Conservation (phyloP, 805 yeast genomes). For the Candida coquimbonensis region DNA sequence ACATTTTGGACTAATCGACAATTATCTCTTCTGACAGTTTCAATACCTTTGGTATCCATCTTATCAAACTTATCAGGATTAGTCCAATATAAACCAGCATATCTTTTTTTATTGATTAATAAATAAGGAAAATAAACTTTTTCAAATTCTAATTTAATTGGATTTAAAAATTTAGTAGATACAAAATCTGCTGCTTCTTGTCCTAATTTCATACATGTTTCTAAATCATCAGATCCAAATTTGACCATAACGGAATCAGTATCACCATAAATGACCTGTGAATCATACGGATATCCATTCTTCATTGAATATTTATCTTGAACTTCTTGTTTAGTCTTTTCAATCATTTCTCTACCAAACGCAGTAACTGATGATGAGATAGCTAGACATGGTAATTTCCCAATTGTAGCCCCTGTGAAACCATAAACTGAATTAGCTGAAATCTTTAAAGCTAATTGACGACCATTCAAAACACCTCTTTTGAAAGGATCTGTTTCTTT, state of each 20-base stretch:
- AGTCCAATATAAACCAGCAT: conserved; percentile 97
- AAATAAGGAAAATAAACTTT: conserved; percentile 94
- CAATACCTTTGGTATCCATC: conserved; percentile 97
- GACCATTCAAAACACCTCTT: conserved; percentile 89
- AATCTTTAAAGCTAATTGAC: conserved; percentile 92
- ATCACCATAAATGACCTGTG: conserved; percentile 94
- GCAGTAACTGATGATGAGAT: conserved; percentile 95
- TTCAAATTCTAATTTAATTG: conserved; percentile 93
- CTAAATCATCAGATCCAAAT: conserved; percentile 77
- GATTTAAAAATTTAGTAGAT: conserved; percentile 69
- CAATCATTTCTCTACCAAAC: conserved; percentile 96
- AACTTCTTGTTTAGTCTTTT: conserved; percentile 79
- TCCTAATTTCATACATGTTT: conserved; percentile 84
- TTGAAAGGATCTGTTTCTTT: conserved; percentile 93
- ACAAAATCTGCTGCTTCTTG: conserved; percentile 91
- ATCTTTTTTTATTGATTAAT: conserved; percentile 90
- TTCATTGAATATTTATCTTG: conserved; percentile 70
- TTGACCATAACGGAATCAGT: conserved; percentile 99
- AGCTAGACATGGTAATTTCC: conserved; percentile 92
- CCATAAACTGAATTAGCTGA: conserved; percentile 99
- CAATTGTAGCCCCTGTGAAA: conserved; percentile 97
- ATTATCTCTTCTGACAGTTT: conserved; percentile 96
- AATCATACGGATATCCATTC: conserved; percentile 79
- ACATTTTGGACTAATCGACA: conserved; percentile 93
- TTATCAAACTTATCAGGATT: conserved; percentile 86